phyloP scores from a whole-genome alignment of 225 moss, liverwort and hornwort genomes.

The Ulota crispa region DNA sequence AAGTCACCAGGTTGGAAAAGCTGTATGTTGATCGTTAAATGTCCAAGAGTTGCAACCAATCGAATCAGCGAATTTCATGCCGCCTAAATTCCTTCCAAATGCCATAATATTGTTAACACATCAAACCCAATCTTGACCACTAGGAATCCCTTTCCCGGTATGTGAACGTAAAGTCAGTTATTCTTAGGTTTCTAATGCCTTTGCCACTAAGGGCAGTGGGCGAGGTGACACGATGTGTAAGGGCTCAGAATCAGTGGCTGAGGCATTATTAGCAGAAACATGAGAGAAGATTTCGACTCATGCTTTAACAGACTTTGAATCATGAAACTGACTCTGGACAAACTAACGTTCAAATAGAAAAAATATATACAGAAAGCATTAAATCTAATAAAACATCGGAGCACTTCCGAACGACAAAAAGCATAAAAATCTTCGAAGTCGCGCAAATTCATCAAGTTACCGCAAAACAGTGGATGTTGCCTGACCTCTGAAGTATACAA shows the following conservation, averaged over 20 bases:
- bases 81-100: background rate
- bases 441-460: background rate
- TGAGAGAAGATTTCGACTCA: background rate
- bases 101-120: background rate
- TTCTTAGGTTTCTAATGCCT: background rate
- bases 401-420: background rate
- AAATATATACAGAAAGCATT: background rate
- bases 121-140: background rate
- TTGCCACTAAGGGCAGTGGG: background rate
- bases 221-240: background rate
- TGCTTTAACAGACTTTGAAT: background rate
- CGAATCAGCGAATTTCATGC: slow-evolving; percentile 22
- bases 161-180: background rate
- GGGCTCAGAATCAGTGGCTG: background rate
- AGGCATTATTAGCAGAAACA: background rate
- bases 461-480: background rate
- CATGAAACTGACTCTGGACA: background rate
- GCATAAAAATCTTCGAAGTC: background rate
- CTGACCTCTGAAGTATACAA: background rate
- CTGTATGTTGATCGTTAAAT: background rate
- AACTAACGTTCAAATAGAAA: background rate
- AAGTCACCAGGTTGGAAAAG: slow-evolving; percentile 13
- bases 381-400: background rate
- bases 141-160: background rate
- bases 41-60: slow-evolving; percentile 31